Evolutionary conservation across 1,139 yeast species (phyloP).

Genomic region (Suzukiozyma palmioleophila): DNA sequence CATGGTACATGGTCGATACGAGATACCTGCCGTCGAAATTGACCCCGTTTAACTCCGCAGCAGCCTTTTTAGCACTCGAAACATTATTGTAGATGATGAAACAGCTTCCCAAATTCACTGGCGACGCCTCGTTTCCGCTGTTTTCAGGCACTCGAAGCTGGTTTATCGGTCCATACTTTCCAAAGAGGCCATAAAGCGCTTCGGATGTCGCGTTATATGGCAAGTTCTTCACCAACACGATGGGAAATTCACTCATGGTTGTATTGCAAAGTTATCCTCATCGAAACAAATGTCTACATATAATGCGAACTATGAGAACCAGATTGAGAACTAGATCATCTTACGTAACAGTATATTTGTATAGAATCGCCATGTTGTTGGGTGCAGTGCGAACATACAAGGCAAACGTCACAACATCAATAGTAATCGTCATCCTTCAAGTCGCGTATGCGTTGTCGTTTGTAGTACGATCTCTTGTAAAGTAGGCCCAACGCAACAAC

Average conservation of each 20-base stretch:
- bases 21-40: constrained; percentile 58
- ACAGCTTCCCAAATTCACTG: constrained; percentile 43
- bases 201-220: constrained; percentile 48
- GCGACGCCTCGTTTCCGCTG: constrained; percentile 18
- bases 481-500: constrained; percentile 12
- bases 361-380: too few relatives aligned
- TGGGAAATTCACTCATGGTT: constrained; percentile 33
- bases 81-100: constrained; percentile 51
- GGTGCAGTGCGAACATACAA: too few relatives aligned
- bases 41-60: constrained; percentile 54
- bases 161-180: constrained; percentile 53
- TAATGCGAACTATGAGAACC: too few relatives aligned
- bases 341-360: too few relatives aligned
- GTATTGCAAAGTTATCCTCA: too few relatives aligned
- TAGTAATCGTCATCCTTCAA: constrained; percentile 24
- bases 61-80: constrained; percentile 46
- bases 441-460: constrained; percentile 23
- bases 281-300: too few relatives aligned
- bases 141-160: constrained; percentile 48
- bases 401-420: too few relatives aligned
- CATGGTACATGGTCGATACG: constrained; percentile 44
- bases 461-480: constrained; percentile 16
- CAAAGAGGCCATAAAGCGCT: constrained; percentile 51
- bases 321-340: neutral
- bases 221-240: constrained; percentile 54